These are phyloP conservation scores for Immersiporthe knoxdaviesiana DNA, from an alignment of 2,329 filamentous ascomycete species.

Conservation along the genomic window DNA sequence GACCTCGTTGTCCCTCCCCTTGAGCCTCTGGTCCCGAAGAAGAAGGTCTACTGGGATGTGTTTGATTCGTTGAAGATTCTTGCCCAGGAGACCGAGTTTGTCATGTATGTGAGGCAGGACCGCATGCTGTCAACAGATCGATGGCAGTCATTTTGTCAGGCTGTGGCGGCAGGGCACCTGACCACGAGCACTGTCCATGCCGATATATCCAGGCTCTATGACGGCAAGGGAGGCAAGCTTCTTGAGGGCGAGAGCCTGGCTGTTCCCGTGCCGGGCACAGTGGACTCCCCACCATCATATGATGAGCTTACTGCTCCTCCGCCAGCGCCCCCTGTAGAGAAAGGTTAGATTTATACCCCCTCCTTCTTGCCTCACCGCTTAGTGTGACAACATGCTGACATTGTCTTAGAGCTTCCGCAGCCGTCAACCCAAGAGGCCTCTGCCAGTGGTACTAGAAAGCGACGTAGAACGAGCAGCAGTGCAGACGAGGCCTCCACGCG, in stretches of 20 bases:
- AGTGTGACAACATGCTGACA: not conserved
- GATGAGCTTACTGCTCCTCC: conserved; percentile 13
- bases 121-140: not conserved
- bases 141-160: not conserved
- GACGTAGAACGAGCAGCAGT: conserved; percentile 14
- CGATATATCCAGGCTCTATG: conserved; percentile 16
- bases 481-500: not conserved
- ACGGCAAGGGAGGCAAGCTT: conserved; percentile 16
- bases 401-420: not conserved
- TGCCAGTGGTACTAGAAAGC: conserved; percentile 16
- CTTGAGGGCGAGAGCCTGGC: conserved; percentile 1
- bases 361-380: too few species aligned
- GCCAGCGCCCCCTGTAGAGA: conserved; percentile 13
- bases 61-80: conserved; percentile 17
- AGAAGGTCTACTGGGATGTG: conserved; percentile 17
- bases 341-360: not conserved
- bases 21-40: conserved; percentile 10
- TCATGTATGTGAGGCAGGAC: conserved; percentile 9
- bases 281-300: conserved; percentile 12
- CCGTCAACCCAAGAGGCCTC: not conserved
- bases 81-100: conserved; percentile 4
- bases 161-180: conserved; percentile 2
- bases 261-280: not conserved
- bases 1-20: conserved; percentile 11
- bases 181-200: conserved; percentile 13